Percentiles rank a stretch among this genome's conserved stretches.
phyloP scores from a whole-genome alignment of 495 filamentous ascomycete species.

The Neurospora sublineolata region DNA sequence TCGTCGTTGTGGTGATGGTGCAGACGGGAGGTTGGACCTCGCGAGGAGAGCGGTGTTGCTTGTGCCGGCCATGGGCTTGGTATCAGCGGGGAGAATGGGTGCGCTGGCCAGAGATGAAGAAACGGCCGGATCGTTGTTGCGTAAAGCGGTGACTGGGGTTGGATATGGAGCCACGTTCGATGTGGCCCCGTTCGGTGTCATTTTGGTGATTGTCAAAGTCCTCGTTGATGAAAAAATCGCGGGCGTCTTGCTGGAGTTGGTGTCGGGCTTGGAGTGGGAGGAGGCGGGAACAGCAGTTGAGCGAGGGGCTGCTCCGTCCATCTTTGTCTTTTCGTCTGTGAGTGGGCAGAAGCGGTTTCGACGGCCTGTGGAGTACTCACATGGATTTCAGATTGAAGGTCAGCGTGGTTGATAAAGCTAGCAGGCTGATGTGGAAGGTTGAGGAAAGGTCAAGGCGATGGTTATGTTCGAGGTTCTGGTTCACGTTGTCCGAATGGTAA shows the following conservation, averaged over 20 bases:
- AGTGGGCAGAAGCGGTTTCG: background rate
- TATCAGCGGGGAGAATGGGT: background rate
- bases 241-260: background rate
- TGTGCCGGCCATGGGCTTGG: background rate
- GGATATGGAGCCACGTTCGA: background rate
- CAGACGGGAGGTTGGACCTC: background rate
- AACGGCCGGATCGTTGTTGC: background rate
- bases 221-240: background rate
- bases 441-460: background rate
- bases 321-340: background rate
- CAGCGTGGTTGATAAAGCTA: background rate
- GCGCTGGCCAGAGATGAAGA: background rate
- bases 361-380: background rate
- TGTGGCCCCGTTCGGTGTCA: background rate
- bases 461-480: background rate
- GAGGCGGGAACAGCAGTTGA: background rate
- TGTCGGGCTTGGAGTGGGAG: background rate
- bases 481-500: background rate
- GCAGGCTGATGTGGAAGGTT: background rate
- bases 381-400: background rate
- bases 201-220: background rate
- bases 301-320: background rate
- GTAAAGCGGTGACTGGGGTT: background rate
- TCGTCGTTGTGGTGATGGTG: background rate
- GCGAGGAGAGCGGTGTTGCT: background rate